Base-by-base conservation (phyloP, 768 basidiomycete species). In the Leccinum subtestaceum region DNA sequence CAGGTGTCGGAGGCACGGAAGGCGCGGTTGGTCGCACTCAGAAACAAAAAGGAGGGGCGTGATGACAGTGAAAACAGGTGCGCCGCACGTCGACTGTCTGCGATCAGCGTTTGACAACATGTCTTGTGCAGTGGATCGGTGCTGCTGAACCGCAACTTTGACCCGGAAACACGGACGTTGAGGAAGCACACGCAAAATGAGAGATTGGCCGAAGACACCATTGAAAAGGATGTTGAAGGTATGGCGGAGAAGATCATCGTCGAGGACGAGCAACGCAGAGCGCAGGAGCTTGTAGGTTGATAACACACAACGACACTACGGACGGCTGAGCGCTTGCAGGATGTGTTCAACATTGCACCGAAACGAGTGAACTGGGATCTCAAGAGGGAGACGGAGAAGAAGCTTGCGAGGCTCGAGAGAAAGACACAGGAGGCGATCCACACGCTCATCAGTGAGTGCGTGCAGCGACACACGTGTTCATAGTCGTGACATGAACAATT, bases 281-380 rank as follows among this genome's bases (percentile, higher is more conserved):
- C 84, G 11, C 89, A 96, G 72, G 96, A 98, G 66, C 78, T 98
- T 70, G 95, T 95, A 70, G 60, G 86, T 70, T 70, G n/a, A 75
- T 23, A 3, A 23, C 47, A 51, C 55, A 40, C 27, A 38, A 31
- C 40, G 15, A 45, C n/a, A 27, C 11, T 6, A 36, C 46, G 58
- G 56, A 58, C 43, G 36, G 47, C 70, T 71, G 57, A 72, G 51
- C 31, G 23, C 51, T 49, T 55, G 61, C 52, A 96, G 95, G 93
- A 96, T 70, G 80, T 97, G 48, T 92, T 97, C 72, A 98, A 97
- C 70, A 98, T 99, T 65, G 95, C 95, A 23, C 97, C 97, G 4
- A 98, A 95, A 81, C 84, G 95, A 50, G 88, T 93, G 10, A 98
- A 96, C 74, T 96, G 94, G 95, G 94, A 96, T 72, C 78, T 97